Conservation (phyloP, 306 rosid species). For the Fragaria nilgerrensis region DNA sequence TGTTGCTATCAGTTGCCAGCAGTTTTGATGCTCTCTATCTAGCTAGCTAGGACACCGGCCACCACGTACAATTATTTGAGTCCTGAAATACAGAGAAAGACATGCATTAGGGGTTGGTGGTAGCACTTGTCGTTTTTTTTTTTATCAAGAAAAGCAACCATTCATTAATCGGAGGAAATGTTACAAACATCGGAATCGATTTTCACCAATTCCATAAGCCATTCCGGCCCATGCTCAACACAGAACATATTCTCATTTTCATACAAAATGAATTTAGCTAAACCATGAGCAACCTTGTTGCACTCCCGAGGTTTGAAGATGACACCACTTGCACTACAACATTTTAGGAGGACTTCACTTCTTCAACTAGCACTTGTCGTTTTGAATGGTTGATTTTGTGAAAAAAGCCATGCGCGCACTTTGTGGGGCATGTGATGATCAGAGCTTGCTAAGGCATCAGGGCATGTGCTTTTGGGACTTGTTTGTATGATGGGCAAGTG, state of each 20-base stretch:
- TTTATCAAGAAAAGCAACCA: no score
- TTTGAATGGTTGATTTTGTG: not conserved
- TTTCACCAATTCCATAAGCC: no score
- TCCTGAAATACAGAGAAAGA: not conserved
- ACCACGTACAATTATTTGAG: not conserved
- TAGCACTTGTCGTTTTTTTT: not conserved
- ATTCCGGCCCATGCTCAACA: no score
- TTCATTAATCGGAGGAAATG: no score
- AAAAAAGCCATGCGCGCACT: not conserved
- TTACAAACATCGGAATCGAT: no score
- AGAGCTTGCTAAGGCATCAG: not conserved
- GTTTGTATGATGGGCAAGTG: not conserved
- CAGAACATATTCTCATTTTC: no score
- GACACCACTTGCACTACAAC: no score
- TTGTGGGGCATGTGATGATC: slow-evolving; percentile 1
- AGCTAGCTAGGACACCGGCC: not conserved
- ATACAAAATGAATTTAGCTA: no score
- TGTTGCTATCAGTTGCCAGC: not conserved
- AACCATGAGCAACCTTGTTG: no score
- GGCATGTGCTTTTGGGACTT: not conserved
- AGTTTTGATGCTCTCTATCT: not conserved
- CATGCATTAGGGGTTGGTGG: not conserved
- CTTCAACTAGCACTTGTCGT: not conserved
- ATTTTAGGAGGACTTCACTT: no score
- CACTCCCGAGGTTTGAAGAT: no score